Evolutionary conservation across 345 rosid genomes (phyloP).

Genomic region (Geranium brycei): DNA sequence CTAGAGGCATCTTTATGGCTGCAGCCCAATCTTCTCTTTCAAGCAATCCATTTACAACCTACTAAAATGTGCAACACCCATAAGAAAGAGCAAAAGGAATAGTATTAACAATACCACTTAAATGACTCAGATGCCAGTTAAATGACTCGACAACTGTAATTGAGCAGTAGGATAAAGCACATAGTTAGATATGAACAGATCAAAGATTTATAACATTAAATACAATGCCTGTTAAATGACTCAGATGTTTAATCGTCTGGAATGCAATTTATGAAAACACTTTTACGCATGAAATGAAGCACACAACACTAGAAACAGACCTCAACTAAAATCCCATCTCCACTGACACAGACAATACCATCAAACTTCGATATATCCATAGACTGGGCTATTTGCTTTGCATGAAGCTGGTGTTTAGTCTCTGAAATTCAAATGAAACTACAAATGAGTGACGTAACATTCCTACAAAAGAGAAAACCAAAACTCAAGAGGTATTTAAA

Average conservation of each 20-base stretch:
- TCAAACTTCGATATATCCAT: constrained; percentile 55
- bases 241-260: too few species aligned
- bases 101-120: too few species aligned
- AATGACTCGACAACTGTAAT: too few species aligned
- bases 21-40: constrained; percentile 74
- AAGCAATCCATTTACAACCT: constrained; percentile 97
- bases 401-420: constrained; percentile 62
- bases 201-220: too few species aligned
- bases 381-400: constrained; percentile 51
- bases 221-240: too few species aligned
- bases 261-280: too few species aligned
- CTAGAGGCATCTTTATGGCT: constrained; percentile 68
- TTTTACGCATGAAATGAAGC: too few species aligned
- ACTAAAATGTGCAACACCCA: constrained; percentile 30
- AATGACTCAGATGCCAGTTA: too few species aligned
- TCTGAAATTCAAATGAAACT: constrained; percentile 23
- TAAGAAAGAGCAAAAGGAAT: constrained; percentile 11
- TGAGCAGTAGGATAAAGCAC: too few species aligned
- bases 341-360: constrained; percentile 91
- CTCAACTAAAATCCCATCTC: constrained; percentile 94
- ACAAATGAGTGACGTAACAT: background rate
- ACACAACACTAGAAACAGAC: constrained; percentile 18
- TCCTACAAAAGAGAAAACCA: background rate
- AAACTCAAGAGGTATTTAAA: background rate
- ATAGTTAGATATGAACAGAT: too few species aligned